These are phyloP conservation scores for Glomus cerebriforme DNA, from an alignment of 192 early-diverging fungal species.

Conservation along the genomic window DNA sequence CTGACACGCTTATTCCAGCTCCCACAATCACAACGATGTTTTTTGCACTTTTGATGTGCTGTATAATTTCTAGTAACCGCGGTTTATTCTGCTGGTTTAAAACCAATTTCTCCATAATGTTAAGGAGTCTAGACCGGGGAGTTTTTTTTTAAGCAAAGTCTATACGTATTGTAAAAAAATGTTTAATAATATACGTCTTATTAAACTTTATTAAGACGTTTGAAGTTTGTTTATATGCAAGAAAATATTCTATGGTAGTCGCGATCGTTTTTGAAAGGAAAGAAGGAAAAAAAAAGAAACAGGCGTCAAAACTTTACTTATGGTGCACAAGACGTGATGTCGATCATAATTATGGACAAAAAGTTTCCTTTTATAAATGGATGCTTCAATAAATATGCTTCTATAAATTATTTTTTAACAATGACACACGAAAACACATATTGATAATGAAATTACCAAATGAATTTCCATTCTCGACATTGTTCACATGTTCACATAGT, in stretches of 20 bases:
- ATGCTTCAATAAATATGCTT: neutral
- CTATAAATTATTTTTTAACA: neutral
- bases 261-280: neutral
- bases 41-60: neutral
- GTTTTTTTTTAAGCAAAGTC: neutral
- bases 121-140: neutral
- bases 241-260: neutral
- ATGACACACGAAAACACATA: no score
- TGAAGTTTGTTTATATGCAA: neutral
- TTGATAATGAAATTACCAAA: neutral
- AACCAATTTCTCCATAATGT: neutral
- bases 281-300: neutral
- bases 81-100: neutral
- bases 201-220: neutral
- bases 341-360: neutral
- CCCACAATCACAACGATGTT: neutral
- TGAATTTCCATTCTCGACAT: neutral
- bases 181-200: neutral
- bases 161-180: neutral
- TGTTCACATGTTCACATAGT: no score
- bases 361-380: neutral
- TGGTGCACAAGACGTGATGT: neutral
- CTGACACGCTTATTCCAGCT: conserved; percentile 2
- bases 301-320: neutral
- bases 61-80: neutral